A percentile compares a stretch with the other conserved stretches of the same genome.
phyloP scores from a whole-genome alignment of 106 monocot species.

The Acorus calamus region DNA sequence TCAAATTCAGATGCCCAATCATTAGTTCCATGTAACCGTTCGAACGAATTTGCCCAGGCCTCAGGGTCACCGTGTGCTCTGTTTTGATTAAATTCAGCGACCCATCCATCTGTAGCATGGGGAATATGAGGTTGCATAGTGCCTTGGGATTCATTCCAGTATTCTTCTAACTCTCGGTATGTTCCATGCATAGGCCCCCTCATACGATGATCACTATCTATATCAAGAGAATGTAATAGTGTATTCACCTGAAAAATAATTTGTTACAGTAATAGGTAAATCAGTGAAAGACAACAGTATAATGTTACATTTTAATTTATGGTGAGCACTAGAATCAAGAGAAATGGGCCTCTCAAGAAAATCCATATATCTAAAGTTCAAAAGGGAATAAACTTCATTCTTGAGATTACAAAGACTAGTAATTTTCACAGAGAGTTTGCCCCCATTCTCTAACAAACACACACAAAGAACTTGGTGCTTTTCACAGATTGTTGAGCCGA shows the following conservation, averaged over 20 bases:
- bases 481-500: too few species aligned
- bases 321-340: too few species aligned
- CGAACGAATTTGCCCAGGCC: conserved; percentile 85
- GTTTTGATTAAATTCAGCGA: conserved; percentile 67
- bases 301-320: too few species aligned
- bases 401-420: too few species aligned
- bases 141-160: conserved; percentile 90
- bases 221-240: conserved; percentile 82
- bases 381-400: too few species aligned
- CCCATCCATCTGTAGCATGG: conserved; percentile 60
- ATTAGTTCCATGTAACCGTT: conserved; percentile 79
- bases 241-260: conserved; percentile 57
- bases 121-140: conserved; percentile 31
- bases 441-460: too few species aligned
- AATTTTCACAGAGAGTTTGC: too few species aligned
- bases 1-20: conserved; percentile 98
- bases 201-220: conserved; percentile 63
- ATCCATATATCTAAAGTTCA: too few species aligned
- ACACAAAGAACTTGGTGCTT: too few species aligned
- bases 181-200: conserved; percentile 59
- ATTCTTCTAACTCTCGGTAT: conserved; percentile 74
- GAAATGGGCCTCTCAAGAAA: too few species aligned
- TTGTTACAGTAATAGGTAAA: conserved; percentile 1
- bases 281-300: neutral
- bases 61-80: conserved; percentile 43